Conservation (phyloP, 306 rosid species). For the Ormosia semicastrata region DNA sequence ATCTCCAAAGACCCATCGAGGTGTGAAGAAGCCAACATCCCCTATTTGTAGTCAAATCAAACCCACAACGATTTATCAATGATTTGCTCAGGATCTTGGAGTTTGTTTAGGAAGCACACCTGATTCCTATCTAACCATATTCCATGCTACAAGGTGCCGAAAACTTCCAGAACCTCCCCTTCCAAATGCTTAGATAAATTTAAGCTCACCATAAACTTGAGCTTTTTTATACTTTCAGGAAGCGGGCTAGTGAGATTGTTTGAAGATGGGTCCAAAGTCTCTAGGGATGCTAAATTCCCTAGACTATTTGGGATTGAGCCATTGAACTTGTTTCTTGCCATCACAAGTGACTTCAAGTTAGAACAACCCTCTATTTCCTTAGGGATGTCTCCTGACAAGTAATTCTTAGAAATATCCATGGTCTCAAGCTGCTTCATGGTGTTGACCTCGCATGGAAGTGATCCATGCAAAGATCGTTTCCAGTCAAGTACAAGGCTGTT, state of each 20-base stretch:
- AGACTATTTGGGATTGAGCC: constrained; percentile 36
- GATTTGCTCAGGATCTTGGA: too few species aligned
- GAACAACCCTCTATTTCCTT: not conserved
- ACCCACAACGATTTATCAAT: too few species aligned
- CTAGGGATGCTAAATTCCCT: constrained; percentile 26
- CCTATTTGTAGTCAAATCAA: too few species aligned
- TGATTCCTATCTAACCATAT: too few species aligned
- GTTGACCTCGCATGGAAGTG: constrained; percentile 18
- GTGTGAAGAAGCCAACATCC: too few species aligned
- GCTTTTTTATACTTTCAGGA: constrained; percentile 37
- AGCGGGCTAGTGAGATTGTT: constrained; percentile 39
- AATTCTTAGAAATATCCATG: constrained; percentile 27
- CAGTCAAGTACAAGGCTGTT: not conserved
- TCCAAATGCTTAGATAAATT: constrained; percentile 49
- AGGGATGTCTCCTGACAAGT: constrained; percentile 36
- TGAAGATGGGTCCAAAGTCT: constrained; percentile 41
- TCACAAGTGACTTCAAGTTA: constrained; percentile 10
- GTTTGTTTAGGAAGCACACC: too few species aligned
- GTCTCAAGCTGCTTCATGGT: constrained; percentile 32
- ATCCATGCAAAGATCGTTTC: constrained; percentile 34
- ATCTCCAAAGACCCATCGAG: too few species aligned
- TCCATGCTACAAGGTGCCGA: too few species aligned
- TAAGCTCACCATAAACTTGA: not conserved
- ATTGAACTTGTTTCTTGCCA: constrained; percentile 38
- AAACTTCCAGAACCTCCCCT: constrained; percentile 11